These are phyloP conservation scores for Polyporus arcularius DNA, from an alignment of 768 basidiomycete genomes.

Conservation along the genomic window DNA sequence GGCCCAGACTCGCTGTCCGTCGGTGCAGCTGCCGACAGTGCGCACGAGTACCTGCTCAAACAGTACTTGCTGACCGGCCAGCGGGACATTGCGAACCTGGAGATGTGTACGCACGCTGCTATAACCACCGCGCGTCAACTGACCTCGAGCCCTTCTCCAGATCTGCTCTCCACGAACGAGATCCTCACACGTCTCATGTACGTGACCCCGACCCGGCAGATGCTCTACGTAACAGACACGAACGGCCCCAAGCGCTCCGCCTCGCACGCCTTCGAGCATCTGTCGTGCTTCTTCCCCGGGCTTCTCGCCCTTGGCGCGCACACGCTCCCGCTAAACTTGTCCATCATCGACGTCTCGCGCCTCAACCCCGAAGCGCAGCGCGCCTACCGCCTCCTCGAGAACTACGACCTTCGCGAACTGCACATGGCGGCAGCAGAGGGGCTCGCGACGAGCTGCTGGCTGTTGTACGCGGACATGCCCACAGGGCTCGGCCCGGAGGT, in stretches of 20 bases:
- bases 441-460: slow-evolving; percentile 69
- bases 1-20: slow-evolving; percentile 44
- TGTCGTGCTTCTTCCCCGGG: slow-evolving; percentile 79
- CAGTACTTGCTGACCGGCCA: slow-evolving; percentile 67
- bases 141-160: slow-evolving; percentile 33
- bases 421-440: slow-evolving; percentile 80
- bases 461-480: slow-evolving; percentile 70
- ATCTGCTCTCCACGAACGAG: slow-evolving; percentile 60
- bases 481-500: slow-evolving; percentile 71
- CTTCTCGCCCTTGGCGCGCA: slow-evolving; percentile 71
- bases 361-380: slow-evolving; percentile 33
- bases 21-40: slow-evolving; percentile 70
- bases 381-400: slow-evolving; percentile 39
- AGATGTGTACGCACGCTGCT: slow-evolving; percentile 56
- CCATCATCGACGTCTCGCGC: slow-evolving; percentile 47
- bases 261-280: slow-evolving; percentile 64
- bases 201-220: slow-evolving; percentile 59
- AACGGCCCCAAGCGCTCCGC: slow-evolving; percentile 33
- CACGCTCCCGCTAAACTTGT: slow-evolving; percentile 49
- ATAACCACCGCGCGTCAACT: not conserved
- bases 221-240: slow-evolving; percentile 70
- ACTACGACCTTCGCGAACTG: slow-evolving; percentile 57
- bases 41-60: slow-evolving; percentile 78
- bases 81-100: slow-evolving; percentile 58
- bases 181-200: slow-evolving; percentile 68